These are phyloP conservation scores for Trichomonas gallinae DNA, from an alignment of 208 protist species.

Conservation along the genomic window DNA sequence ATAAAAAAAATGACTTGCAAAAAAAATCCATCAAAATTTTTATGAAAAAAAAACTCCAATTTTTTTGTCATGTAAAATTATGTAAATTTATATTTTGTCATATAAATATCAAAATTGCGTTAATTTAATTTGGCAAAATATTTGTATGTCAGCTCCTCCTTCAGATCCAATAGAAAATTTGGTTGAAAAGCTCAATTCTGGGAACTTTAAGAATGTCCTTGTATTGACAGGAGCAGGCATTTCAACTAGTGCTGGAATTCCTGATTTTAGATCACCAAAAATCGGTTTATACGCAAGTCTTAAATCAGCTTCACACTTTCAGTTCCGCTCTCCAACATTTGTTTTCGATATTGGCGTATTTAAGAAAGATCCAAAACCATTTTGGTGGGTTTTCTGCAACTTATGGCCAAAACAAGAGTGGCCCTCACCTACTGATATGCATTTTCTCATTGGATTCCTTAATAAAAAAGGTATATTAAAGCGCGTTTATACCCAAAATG, in stretches of 20 bases:
- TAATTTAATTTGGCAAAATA: neutral
- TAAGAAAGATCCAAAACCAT: neutral
- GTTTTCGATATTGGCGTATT: conserved; percentile 16
- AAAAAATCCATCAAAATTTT: neutral
- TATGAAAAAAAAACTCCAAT: too few relatives aligned
- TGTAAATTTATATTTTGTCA: too few relatives aligned
- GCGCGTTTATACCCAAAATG: neutral
- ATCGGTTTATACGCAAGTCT: neutral
- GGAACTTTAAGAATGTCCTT: neutral
- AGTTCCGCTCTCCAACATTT: neutral
- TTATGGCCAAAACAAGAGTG: neutral
- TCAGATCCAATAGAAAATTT: neutral
- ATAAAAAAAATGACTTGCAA: neutral
- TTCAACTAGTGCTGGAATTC: conserved; percentile 6
- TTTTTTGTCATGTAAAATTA: too few relatives aligned
- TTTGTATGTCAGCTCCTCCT: neutral
- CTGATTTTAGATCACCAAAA: neutral
- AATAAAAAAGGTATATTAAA: neutral
- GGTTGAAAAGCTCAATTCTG: neutral
- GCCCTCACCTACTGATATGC: neutral
- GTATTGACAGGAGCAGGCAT: neutral
- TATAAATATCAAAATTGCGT: too few relatives aligned
- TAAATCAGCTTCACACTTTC: neutral
- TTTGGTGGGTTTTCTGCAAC: conserved; percentile 12
- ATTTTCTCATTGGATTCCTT: neutral